phyloP scores from a whole-genome alignment of 108 stramenopile species.

The Skeletonema costatum region DNA sequence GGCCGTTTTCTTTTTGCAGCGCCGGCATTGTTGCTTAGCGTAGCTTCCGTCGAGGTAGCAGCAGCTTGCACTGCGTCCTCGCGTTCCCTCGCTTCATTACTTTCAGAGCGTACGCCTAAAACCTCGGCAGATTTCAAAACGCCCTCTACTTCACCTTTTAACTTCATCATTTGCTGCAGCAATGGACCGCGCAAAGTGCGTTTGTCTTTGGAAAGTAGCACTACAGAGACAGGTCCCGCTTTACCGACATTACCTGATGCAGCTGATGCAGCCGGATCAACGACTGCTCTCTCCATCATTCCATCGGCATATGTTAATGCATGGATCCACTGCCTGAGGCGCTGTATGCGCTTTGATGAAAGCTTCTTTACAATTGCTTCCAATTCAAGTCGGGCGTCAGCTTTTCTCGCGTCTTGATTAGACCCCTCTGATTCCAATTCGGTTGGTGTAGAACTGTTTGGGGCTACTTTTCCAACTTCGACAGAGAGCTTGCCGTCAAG shows the following conservation, averaged over 20 bases:
- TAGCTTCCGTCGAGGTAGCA: background rate
- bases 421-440: background rate
- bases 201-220: constrained; percentile 25
- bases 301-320: constrained; percentile 44
- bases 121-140: constrained; percentile 18
- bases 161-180: constrained; percentile 37
- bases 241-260: background rate
- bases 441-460: background rate
- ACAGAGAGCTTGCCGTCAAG: constrained; percentile 30
- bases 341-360: constrained; percentile 15
- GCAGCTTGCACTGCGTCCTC: background rate
- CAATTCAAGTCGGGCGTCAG: constrained; percentile 9
- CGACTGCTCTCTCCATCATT: constrained; percentile 34
- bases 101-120: constrained; percentile 15
- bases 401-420: background rate
- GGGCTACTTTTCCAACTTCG: background rate
- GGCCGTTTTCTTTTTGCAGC: background rate
- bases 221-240: constrained; percentile 22
- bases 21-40: background rate
- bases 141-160: constrained; percentile 24
- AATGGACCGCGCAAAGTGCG: constrained; percentile 12
- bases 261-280: constrained; percentile 19
- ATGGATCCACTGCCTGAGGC: constrained; percentile 38
- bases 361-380: constrained; percentile 14
- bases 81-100: background rate